Base-by-base conservation (phyloP, 2,329 filamentous ascomycete species). In the Alternaria novae-zelandiae region DNA sequence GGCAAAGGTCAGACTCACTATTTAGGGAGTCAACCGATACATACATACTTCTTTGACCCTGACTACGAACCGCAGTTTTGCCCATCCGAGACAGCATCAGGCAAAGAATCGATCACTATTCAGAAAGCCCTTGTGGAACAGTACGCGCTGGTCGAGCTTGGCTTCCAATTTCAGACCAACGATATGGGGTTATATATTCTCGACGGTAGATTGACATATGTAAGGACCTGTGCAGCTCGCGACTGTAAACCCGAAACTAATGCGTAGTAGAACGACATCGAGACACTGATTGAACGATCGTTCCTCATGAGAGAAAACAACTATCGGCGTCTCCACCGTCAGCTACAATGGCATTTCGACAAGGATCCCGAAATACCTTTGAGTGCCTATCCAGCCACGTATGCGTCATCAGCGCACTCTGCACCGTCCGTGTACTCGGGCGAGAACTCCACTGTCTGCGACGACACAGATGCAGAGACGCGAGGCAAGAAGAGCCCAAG, bases 21-120 rank as follows among this genome's bases (percentile, higher is more conserved):
- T 51, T 47, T 70, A 11, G 70, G 71, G 10, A 54, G 51, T n/a
- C 58, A 73, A 41, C 65, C 71, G 11, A 21, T 74, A 0, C 71
- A 74, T 36, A 64, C 71, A 3, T 63, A 71, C 41, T 71, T 74
- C 54, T 74, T 74, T 49, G 45, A 54, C 9, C 67, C 69, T 2
- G 59, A 68, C 28, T 74, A 72, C 56, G 57, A 61, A 44, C 71
- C 70, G 5, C 71, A 74, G 51, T 64, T 70, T 20, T 46, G 26
- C 3, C 43, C 61, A 0, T 50, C 57, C 0, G 57, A 54, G n/a
- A 51, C 50, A 1, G 17, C 51, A 6, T 43, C 61, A 12, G 21
- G 25, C 15, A 41, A 58, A 0, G 59, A 61, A 12, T 47, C 41
- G 12, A 53, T 61, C 23, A 28, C 46, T 13, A 61, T 61, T 1